Percentiles rank a stretch among this genome's conserved stretches.
Conservation (phyloP, 169 alveolate species). For the Plasmodium inui region DNA sequence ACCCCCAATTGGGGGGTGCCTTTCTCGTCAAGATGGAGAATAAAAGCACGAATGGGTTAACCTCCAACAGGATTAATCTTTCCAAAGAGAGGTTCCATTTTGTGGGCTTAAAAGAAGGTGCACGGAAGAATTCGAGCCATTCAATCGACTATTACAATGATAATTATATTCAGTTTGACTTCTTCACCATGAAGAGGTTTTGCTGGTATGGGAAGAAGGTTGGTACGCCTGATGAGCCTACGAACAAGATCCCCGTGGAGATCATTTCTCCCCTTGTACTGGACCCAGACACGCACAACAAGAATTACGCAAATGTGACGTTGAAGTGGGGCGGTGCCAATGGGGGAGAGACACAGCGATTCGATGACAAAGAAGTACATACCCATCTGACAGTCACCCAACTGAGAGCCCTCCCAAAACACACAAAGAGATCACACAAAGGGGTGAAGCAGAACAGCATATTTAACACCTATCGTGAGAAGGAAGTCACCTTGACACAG, state of each 20-base stretch:
- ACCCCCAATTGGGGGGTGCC: background rate
- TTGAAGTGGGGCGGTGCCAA: background rate
- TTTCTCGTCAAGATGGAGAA: background rate
- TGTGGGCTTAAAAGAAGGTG: background rate
- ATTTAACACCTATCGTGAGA: conserved; percentile 16
- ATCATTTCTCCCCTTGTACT: conserved; percentile 31
- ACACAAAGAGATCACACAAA: background rate
- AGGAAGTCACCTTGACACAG: conserved; percentile 22
- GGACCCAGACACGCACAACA: conserved; percentile 10
- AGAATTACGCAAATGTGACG: conserved; percentile 5
- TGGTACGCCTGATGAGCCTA: conserved; percentile 13
- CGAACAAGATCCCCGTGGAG: conserved; percentile 47
- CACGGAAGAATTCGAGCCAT: background rate
- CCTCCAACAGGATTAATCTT: background rate
- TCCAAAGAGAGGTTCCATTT: background rate
- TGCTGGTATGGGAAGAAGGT: conserved; percentile 70
- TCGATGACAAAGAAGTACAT: background rate
- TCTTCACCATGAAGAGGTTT: conserved; percentile 9
- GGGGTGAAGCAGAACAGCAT: conserved; percentile 36
- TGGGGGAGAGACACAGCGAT: background rate
- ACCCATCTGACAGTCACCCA: background rate
- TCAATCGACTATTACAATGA: conserved; percentile 49
- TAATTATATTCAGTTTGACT: conserved; percentile 16
- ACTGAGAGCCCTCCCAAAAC: background rate
- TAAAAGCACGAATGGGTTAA: background rate